phyloP scores from a whole-genome alignment of 2,329 filamentous ascomycete species.

The Aspergillus latus region DNA sequence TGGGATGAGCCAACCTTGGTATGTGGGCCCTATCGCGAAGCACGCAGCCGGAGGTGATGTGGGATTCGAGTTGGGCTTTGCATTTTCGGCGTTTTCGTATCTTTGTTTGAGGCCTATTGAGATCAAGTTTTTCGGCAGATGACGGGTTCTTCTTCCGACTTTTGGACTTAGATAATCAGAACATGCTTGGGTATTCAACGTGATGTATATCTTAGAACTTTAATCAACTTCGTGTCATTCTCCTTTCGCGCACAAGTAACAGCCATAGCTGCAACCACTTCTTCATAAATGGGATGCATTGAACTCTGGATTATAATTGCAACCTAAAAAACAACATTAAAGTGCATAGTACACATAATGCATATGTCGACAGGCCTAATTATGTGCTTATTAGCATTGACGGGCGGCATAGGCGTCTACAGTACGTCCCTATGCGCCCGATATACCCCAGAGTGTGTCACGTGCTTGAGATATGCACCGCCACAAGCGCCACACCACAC shows the following conservation, averaged over 20 bases:
- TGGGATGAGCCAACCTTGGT: slow-evolving; percentile 72
- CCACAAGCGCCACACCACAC: slow-evolving; percentile 39
- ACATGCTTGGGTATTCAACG: background rate
- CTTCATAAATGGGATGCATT: too few relatives aligned
- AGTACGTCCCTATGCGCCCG: background rate
- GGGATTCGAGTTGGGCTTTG: slow-evolving; percentile 66
- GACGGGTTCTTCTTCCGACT: slow-evolving; percentile 14
- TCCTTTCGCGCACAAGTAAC: too few relatives aligned
- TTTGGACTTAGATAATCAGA: background rate
- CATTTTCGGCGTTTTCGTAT: slow-evolving; percentile 58
- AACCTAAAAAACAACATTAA: too few relatives aligned
- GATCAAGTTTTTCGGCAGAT: slow-evolving; percentile 46
- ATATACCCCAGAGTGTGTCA: slow-evolving; percentile 20
- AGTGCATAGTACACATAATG: too few relatives aligned
- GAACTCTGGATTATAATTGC: too few relatives aligned
- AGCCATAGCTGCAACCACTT: too few relatives aligned
- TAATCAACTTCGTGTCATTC: background rate
- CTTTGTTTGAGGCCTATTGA: slow-evolving; percentile 52
- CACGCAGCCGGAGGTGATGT: slow-evolving; percentile 61
- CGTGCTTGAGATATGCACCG: slow-evolving; percentile 10
- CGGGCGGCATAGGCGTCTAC: too few relatives aligned
- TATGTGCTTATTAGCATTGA: too few relatives aligned
- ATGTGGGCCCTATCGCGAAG: slow-evolving; percentile 64
- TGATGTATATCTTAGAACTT: background rate
- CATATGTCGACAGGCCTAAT: too few relatives aligned